Evolutionary conservation across 1,284 basidiomycete species (phyloP).

Genomic region (Sanghuangporus weigelae): DNA sequence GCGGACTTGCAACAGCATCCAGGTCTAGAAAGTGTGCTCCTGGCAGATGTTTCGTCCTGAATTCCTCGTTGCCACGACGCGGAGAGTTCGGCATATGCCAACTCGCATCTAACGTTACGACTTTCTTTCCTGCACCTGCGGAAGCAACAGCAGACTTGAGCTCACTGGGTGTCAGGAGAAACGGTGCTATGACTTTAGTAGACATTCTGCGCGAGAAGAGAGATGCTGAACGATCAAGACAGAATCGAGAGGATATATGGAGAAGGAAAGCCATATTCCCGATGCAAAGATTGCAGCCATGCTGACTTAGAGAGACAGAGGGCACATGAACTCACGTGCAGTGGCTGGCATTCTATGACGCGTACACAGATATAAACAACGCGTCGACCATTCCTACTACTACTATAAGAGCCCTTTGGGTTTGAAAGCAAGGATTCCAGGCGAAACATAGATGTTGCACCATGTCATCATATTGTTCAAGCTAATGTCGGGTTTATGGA

Average conservation of each 20-base stretch:
- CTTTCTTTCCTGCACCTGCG: constrained; percentile 18
- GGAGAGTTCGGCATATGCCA: constrained; percentile 88
- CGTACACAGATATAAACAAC: constrained; percentile 1
- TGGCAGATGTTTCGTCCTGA: constrained; percentile 62
- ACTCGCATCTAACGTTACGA: constrained; percentile 66
- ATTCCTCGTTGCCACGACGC: constrained; percentile 64
- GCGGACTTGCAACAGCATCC: constrained; percentile 67
- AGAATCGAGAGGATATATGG: neutral
- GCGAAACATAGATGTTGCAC: too few species aligned
- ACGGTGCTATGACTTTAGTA: constrained; percentile 9
- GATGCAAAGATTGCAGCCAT: neutral
- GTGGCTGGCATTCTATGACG: neutral
- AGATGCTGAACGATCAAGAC: neutral
- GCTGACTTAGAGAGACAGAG: neutral
- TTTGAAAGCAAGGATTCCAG: too few species aligned
- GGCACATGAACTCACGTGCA: neutral
- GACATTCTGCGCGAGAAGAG: constrained; percentile 1
- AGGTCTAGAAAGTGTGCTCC: constrained; percentile 78
- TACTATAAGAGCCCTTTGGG: neutral
- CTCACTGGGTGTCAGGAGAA: constrained; percentile 8
- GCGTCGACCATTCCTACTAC: neutral
- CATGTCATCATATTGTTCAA: too few species aligned
- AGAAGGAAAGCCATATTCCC: neutral
- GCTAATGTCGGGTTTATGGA: too few species aligned
- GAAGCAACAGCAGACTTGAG: neutral